Conservation (phyloP, 2,329 filamentous ascomycete species). For the Alternaria panax region DNA sequence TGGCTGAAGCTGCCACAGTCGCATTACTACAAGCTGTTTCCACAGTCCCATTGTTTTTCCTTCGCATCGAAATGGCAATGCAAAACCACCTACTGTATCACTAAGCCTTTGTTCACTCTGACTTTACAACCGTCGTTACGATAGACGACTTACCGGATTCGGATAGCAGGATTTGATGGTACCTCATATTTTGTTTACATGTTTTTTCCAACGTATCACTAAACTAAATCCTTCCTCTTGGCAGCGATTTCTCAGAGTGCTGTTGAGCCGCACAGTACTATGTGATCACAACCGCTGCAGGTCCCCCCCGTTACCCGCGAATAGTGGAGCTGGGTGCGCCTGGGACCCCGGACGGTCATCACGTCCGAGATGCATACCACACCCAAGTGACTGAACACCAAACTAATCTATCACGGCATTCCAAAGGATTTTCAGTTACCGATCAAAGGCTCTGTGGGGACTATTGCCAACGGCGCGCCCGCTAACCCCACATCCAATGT, state of each 20-base stretch:
- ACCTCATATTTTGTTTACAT: background rate
- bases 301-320: background rate
- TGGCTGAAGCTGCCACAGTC: slow-evolving; percentile 8
- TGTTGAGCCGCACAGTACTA: background rate
- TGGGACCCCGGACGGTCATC: background rate
- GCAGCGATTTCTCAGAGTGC: background rate
- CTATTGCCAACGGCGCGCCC: background rate
- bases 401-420: background rate
- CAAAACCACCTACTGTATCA: background rate
- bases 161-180: background rate
- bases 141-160: background rate
- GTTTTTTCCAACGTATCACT: background rate
- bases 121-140: background rate
- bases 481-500: background rate
- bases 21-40: background rate
- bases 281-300: background rate
- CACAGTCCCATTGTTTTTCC: background rate
- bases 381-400: background rate
- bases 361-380: background rate
- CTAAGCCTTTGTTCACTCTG: background rate
- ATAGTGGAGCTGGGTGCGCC: background rate
- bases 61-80: background rate
- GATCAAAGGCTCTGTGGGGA: background rate
- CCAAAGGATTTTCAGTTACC: background rate
- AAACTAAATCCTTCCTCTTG: background rate